These are phyloP conservation scores for Graphilbum ipis-grandicollis DNA, from an alignment of 2,329 filamentous ascomycete species.

Conservation along the genomic window DNA sequence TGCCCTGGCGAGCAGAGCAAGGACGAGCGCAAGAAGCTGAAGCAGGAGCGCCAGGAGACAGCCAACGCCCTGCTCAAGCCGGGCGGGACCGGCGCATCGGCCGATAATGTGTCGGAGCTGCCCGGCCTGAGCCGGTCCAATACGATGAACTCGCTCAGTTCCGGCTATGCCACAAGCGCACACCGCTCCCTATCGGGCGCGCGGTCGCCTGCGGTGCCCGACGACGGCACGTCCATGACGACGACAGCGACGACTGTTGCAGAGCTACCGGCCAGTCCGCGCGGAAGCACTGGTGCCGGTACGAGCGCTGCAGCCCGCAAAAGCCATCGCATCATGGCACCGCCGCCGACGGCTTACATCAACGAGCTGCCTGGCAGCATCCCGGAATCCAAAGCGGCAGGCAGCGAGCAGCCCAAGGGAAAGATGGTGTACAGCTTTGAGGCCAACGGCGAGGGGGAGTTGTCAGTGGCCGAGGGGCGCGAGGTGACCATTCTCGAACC, in stretches of 20 bases:
- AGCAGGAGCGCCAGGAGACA: conserved; percentile 65
- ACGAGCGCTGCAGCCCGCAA: conserved; percentile 25
- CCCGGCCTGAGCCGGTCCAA: conserved; percentile 60
- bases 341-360: conserved; percentile 69
- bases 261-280: conserved; percentile 14
- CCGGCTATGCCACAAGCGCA: conserved; percentile 67
- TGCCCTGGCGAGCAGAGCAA: conserved; percentile 89
- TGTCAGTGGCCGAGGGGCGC: conserved; percentile 62
- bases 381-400: conserved; percentile 21
- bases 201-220: conserved; percentile 22
- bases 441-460: conserved; percentile 61
- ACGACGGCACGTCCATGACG: conserved; percentile 27
- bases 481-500: conserved; percentile 66
- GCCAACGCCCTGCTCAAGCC: conserved; percentile 45
- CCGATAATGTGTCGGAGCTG: conserved; percentile 39
- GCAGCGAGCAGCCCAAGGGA: conserved; percentile 42
- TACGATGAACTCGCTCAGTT: conserved; percentile 81
- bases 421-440: conserved; percentile 87
- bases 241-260: conserved; percentile 19
- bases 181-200: conserved; percentile 56
- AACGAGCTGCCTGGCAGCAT: conserved; percentile 42
- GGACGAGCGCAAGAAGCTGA: conserved; percentile 89
- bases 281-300: conserved; percentile 13
- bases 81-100: conserved; percentile 14
- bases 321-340: conserved; percentile 68